Evolutionary conservation across 1,139 yeast species (phyloP), one percentile per base, ranked within the genome.

Genomic region (Yamadazyma siamensis): DNA sequence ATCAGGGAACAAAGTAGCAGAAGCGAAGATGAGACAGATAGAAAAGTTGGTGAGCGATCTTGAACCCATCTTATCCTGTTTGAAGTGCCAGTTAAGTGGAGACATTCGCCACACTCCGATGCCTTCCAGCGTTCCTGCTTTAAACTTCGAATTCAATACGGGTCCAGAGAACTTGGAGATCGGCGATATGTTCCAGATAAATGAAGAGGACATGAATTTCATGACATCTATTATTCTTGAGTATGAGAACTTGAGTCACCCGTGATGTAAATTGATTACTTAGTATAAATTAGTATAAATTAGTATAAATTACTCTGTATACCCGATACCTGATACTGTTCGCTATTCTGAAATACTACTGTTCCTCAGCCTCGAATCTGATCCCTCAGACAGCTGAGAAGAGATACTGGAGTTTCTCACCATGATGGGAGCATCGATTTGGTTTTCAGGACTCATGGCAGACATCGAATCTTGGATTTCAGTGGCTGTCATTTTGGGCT

Each of bases 1-100:
- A 6, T 39, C 41, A 34, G 61, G 61, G 6, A 56, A 56, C 33
- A 21, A 40, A 14, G 42, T 56, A 19, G 61, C 61, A 2, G 44
- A 35, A 16, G 52, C 56, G 3, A 56, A 56, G 29, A 32, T 54
- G 10, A 34, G 35, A 12, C 59, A 54, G 31, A 33, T 56, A 3
- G 22, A 45, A 8, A 44, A 43, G 9, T 35, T 52, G 16, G 28
- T 55, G 2, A 12, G 23, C 17, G 5, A 40, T 34, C 23, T 43
- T 43, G 21, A 33, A 30, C 32, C 38, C 20, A 25, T 34, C 9
- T 28, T 35, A 10, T 11, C 16, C 4, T 21, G 13, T 10, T 8
- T 27, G n/a, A 8, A 16, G 4, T 13, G 25, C n/a, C n/a, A n/a
- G n/a, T n/a, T n/a, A n/a, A n/a, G n/a, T n/a, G n/a, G n/a, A n/a